These are phyloP conservation scores for Septoria petroselini DNA, from an alignment of 2,329 filamentous ascomycete species.

Conservation along the genomic window DNA sequence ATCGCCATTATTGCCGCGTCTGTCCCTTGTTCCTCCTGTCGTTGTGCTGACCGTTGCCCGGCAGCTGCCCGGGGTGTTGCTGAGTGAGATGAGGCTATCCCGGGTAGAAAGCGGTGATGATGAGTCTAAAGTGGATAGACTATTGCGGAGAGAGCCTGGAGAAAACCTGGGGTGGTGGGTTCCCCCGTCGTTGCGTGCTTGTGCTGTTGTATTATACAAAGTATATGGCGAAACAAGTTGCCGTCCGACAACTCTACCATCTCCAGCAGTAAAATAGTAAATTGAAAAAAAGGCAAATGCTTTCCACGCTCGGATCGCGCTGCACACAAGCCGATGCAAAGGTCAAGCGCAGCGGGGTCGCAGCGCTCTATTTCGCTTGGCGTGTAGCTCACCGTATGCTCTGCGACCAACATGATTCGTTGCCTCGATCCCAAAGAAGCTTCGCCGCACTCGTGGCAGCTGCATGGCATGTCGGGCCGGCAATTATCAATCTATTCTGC, in stretches of 20 bases:
- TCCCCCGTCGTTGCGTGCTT: neutral
- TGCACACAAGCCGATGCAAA: neutral
- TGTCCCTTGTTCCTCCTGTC: neutral
- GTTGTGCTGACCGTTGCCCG: too few species aligned
- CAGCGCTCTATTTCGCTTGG: neutral
- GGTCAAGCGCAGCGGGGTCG: neutral
- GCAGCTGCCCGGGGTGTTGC: too few species aligned
- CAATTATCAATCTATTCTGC: neutral
- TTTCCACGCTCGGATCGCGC: neutral
- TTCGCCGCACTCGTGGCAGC: neutral
- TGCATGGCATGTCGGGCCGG: conserved; percentile 5
- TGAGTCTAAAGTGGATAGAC: too few species aligned
- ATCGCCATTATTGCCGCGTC: neutral
- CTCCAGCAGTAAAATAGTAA: too few species aligned
- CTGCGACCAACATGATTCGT: too few species aligned
- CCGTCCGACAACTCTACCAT: neutral
- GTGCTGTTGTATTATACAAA: too few species aligned
- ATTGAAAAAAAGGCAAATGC: neutral
- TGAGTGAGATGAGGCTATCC: too few species aligned
- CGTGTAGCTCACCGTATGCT: neutral
- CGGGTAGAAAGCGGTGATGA: neutral
- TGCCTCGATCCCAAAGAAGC: too few species aligned
- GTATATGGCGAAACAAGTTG: neutral
- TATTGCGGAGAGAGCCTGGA: neutral
- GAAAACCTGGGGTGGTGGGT: neutral